Evolutionary conservation across 2,329 filamentous ascomycete genomes (phyloP), one percentile per base, ranked within the genome.

Genomic region (Talaromyces sp.): DNA sequence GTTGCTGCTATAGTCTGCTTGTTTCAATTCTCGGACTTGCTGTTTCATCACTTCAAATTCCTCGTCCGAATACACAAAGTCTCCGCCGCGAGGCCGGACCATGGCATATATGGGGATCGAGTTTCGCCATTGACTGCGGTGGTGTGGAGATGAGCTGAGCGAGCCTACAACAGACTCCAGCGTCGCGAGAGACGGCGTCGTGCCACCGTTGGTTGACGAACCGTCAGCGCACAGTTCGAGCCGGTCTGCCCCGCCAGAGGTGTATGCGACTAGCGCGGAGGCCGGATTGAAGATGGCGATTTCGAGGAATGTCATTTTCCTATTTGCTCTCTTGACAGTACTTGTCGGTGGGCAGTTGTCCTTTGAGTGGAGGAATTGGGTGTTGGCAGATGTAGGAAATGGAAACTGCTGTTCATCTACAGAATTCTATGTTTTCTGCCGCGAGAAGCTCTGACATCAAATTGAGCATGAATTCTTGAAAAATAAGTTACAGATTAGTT

Each of bases 71-170:
- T 83, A 83, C 8, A 65, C 61, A 63, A 84, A 84, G 59, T 76
- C 60, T 0, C 77, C 75, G 1, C 73, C 72, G 9, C 80, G 76
- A 0, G 82, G 80, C 1, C 83, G 76, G 59, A 84, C 79, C 81
- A 85, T 84, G 32, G 81, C 72, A 62, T 80, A 77, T 19, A 84
- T 70, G 0, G 81, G 80, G 51, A 78, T 74, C 6, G 54, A 35
- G 7, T 24, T 48, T 11, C 19, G 31, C 31, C 8, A 24, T 64
- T 19, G 62, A 54, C 24, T 12, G 38, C 61, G 27, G n/a, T 74
- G 60, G 61, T 65, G 63, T 56, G 27, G 12, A 64, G 52, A 3
- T 63, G 62, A 3, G 67, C 64, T 26, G 67, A 64, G 1, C 64
- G 66, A 9, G 64, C 65, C 7, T 56, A 65, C 21, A 21, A 54